These are phyloP conservation scores for Hirsutella rhossiliensis DNA, from an alignment of 2,329 filamentous ascomycete species.

Conservation along the genomic window DNA sequence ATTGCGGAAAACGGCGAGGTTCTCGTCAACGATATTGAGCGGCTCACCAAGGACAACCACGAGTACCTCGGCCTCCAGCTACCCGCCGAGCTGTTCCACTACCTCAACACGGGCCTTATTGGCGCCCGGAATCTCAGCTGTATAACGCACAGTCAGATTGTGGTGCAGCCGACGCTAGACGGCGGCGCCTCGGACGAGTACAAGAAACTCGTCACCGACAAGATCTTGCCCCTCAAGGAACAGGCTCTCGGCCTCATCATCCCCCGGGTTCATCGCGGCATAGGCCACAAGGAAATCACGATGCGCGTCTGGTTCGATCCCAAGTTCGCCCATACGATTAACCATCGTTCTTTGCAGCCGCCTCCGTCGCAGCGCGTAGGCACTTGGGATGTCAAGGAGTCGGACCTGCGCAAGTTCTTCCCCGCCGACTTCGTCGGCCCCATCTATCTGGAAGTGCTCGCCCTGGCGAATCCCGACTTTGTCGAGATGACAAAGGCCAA, in stretches of 20 bases:
- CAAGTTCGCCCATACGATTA: constrained; percentile 55
- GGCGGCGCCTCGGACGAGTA: constrained; percentile 73
- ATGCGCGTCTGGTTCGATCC: constrained; percentile 78
- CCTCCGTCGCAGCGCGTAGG: constrained; percentile 33
- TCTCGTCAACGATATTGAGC: constrained; percentile 58
- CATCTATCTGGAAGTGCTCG: constrained; percentile 48
- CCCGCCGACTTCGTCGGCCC: constrained; percentile 27
- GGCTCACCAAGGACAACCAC: constrained; percentile 71
- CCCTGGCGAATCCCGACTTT: constrained; percentile 59
- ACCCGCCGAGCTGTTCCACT: constrained; percentile 82
- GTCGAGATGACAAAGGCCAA: constrained; percentile 54
- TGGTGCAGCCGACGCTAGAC: constrained; percentile 75
- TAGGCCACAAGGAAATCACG: constrained; percentile 65
- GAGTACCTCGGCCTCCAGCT: constrained; percentile 84
- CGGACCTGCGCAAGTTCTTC: constrained; percentile 35
- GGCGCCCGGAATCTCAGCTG: constrained; percentile 69
- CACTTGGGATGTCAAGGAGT: constrained; percentile 64
- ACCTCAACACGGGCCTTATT: constrained; percentile 73
- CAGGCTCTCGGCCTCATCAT: constrained; percentile 69
- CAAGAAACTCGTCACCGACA: constrained; percentile 61
- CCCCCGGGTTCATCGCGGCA: constrained; percentile 69
- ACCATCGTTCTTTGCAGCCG: constrained; percentile 38
- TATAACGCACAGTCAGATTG: constrained; percentile 67
- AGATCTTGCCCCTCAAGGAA: constrained; percentile 63
- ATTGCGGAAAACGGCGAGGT: constrained; percentile 68